Percentiles rank a stretch among this genome's conserved stretches.
Conservation (phyloP, 129 eudicot species). For the Calendula officinalis region DNA sequence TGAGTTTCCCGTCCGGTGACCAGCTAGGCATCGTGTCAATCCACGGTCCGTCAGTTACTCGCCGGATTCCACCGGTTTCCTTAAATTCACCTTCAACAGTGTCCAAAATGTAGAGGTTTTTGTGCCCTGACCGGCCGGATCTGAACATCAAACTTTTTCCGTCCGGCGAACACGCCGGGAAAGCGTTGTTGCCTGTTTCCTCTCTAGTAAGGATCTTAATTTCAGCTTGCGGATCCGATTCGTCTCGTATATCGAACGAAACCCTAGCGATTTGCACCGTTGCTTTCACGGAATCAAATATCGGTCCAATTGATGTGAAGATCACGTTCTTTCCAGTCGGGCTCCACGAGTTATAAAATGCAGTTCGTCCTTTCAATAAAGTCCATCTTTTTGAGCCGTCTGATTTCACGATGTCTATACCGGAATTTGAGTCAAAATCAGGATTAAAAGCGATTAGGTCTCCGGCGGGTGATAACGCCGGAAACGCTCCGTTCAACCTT, state of each 20-base stretch:
- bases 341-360: conserved; percentile 68
- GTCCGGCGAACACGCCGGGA: conserved; percentile 80
- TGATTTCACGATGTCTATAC: conserved; percentile 62
- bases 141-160: conserved; percentile 65
- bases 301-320: conserved; percentile 73
- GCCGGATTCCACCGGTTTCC: conserved; percentile 46
- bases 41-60: conserved; percentile 78
- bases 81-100: conserved; percentile 56
- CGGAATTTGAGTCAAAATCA: conserved; percentile 47
- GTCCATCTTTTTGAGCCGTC: conserved; percentile 79
- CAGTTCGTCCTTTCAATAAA: conserved; percentile 39
- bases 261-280: conserved; percentile 77
- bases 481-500: conserved; percentile 64
- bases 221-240: conserved; percentile 26
- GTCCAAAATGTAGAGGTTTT: conserved; percentile 66
- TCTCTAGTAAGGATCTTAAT: conserved; percentile 66
- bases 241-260: conserved; percentile 37
- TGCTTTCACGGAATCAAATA: conserved; percentile 44
- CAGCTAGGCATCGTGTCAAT: conserved; percentile 94
- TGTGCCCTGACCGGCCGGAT: conserved; percentile 82
- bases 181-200: conserved; percentile 74
- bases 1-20: conserved; percentile 82
- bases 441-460: conserved; percentile 58
- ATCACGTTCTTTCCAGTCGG: conserved; percentile 59
- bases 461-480: conserved; percentile 61